Percentiles rank a stretch among this genome's conserved stretches.
Evolutionary conservation across 352 stramenopile genomes (phyloP).

Genomic region (Phytophthora uliginosa): DNA sequence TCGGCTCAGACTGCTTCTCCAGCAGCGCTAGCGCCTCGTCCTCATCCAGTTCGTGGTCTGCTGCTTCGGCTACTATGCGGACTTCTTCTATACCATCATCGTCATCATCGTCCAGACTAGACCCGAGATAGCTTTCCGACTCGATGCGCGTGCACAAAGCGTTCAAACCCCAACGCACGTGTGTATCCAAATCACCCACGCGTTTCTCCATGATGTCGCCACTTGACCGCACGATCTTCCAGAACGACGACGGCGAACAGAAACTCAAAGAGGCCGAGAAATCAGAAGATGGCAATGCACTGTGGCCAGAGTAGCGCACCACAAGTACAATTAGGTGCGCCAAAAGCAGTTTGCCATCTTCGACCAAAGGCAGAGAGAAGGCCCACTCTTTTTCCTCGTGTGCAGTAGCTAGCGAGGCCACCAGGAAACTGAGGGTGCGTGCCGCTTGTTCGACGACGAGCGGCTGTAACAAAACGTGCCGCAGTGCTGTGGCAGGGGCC

Average conservation of each 20-base stretch:
- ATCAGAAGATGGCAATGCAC: constrained; percentile 16
- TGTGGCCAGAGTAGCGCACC: constrained; percentile 58
- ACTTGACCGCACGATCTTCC: constrained; percentile 66
- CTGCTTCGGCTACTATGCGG: constrained; percentile 12
- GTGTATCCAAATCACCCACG: constrained; percentile 74
- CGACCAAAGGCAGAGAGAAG: constrained; percentile 61
- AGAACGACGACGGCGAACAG: constrained; percentile 69
- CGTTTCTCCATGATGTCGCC: constrained; percentile 56
- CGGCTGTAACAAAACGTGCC: constrained; percentile 55
- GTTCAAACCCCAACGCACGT: constrained; percentile 70
- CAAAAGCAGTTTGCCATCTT: constrained; percentile 67
- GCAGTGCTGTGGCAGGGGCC: constrained; percentile 25
- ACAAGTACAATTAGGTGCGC: constrained; percentile 74
- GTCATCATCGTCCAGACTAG: constrained; percentile 38
- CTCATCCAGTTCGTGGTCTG: constrained; percentile 59
- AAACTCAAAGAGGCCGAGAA: constrained; percentile 15
- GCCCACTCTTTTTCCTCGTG: constrained; percentile 54
- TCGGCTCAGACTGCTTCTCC: constrained; percentile 59
- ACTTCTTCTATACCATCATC: constrained; percentile 28
- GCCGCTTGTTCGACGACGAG: constrained; percentile 73
- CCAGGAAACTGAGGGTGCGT: constrained; percentile 72
- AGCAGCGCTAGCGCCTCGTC: constrained; percentile 68
- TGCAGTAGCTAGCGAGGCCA: constrained; percentile 51
- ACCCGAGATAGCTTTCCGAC: constrained; percentile 57
- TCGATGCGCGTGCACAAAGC: constrained; percentile 64